Conservation (phyloP, 2,329 filamentous ascomycete genomes). For the Fusarium tuaranense region DNA sequence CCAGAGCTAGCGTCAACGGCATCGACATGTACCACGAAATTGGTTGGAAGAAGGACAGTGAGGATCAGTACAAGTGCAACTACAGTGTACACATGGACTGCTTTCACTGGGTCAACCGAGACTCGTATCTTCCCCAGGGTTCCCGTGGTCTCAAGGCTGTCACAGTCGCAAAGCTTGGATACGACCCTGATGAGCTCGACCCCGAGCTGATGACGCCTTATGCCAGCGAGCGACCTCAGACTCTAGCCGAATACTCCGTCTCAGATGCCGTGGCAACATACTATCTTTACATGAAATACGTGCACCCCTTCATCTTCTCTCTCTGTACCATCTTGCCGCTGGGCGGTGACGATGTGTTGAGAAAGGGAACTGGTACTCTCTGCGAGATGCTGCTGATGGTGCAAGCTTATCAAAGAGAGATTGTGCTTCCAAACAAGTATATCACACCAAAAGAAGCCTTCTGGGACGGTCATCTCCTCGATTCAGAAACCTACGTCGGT, state of each 20-base stretch:
- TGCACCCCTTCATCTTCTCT: conserved; percentile 99
- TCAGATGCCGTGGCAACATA: conserved; percentile 99
- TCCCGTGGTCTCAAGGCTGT: conserved; percentile 98
- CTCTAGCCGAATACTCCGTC: conserved; percentile 96
- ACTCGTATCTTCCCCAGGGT: conserved; percentile 96
- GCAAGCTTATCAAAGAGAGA: conserved; percentile 91
- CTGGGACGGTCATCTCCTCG: conserved; percentile 95
- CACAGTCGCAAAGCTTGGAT: conserved; percentile 96
- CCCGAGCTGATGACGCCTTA: conserved; percentile 96
- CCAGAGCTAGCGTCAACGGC: conserved; percentile 90
- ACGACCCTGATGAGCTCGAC: conserved; percentile 97
- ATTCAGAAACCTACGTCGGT: conserved; percentile 98
- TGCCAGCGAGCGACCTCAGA: conserved; percentile 91
- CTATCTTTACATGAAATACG: conserved; percentile 99
- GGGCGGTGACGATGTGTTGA: conserved; percentile 89
- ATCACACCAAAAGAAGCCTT: conserved; percentile 91
- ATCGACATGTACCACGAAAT: conserved; percentile 99
- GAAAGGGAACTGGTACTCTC: conserved; percentile 97
- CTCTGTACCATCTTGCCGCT: conserved; percentile 96
- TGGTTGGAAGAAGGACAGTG: conserved; percentile 92
- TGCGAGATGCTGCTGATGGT: conserved; percentile 99
- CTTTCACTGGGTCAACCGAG: conserved; percentile 98
- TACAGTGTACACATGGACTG: conserved; percentile 99
- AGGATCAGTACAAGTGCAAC: conserved; percentile 96
- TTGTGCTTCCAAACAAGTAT: conserved; percentile 96